phyloP scores from a whole-genome alignment of 768 basidiomycete genomes.

The Mycena maculata region DNA sequence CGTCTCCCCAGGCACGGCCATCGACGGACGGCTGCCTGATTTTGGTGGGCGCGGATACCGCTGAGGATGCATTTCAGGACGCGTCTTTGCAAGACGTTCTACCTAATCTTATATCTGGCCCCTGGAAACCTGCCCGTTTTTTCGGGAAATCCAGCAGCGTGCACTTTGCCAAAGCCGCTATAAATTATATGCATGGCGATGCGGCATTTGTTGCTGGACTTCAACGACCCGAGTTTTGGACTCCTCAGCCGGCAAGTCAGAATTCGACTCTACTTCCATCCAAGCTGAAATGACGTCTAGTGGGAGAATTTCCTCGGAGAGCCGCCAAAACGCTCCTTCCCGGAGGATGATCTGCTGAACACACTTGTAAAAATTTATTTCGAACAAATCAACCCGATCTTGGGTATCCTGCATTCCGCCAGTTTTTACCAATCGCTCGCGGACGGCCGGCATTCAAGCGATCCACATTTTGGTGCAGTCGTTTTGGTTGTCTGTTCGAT shows the following conservation, averaged over 20 bases:
- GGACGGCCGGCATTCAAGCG: constrained; percentile 59
- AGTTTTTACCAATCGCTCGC: constrained; percentile 64
- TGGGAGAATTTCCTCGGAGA: constrained; percentile 49
- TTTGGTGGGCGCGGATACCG: no score
- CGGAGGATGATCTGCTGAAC: constrained; percentile 59
- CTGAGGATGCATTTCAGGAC: no score
- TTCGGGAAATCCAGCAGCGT: constrained; percentile 21
- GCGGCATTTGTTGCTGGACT: neutral
- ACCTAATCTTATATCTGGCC: constrained; percentile 25
- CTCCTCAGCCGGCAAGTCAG: constrained; percentile 2
- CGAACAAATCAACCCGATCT: constrained; percentile 56
- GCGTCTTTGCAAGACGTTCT: neutral
- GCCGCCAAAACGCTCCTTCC: constrained; percentile 49
- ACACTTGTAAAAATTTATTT: constrained; percentile 72
- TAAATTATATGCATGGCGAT: constrained; percentile 12
- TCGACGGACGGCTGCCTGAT: no score
- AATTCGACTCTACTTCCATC: neutral
- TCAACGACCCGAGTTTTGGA: constrained; percentile 36
- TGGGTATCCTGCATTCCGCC: constrained; percentile 75
- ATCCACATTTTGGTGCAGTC: constrained; percentile 62
- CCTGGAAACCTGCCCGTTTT: neutral
- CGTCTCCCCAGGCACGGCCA: no score
- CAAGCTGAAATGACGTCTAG: constrained; percentile 34
- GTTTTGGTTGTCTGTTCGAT: constrained; percentile 76
- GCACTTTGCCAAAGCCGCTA: constrained; percentile 7